phyloP scores from a whole-genome alignment of 2,329 filamentous ascomycete species.

The Colletotrichum tabaci region DNA sequence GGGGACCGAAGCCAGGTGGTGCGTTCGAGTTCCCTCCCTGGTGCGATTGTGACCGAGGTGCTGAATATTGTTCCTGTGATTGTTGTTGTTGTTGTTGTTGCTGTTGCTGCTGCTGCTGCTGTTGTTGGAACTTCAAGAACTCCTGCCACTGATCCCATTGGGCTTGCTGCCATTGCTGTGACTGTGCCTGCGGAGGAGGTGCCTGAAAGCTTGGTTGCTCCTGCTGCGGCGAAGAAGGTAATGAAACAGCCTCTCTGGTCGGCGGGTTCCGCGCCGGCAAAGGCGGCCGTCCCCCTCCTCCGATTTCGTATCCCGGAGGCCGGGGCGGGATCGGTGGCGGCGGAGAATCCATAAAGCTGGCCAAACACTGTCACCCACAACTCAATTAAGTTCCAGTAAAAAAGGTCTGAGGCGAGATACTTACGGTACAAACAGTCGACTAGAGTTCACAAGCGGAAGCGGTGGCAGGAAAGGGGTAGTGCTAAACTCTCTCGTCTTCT shows the following conservation, averaged over 20 bases:
- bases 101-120: neutral
- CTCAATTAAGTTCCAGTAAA: neutral
- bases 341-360: slow-evolving; percentile 2
- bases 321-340: slow-evolving; percentile 20
- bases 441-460: neutral
- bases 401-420: neutral
- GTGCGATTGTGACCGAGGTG: neutral
- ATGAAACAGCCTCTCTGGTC: neutral
- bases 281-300: neutral
- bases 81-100: neutral
- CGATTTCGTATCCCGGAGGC: slow-evolving; percentile 16
- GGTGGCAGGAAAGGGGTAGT: neutral
- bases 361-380: neutral
- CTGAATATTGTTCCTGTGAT: neutral
- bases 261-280: slow-evolving; percentile 1
- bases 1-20: slow-evolving; percentile 12
- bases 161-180: slow-evolving; percentile 1
- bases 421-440: neutral
- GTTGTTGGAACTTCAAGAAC: neutral
- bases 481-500: neutral
- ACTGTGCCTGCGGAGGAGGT: neutral
- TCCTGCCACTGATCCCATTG: slow-evolving; percentile 2
- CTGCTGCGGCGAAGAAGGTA: slow-evolving; percentile 3
- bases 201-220: slow-evolving; percentile 5
- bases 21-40: neutral